Evolutionary conservation across 2,329 filamentous ascomycete species (phyloP).

Genomic region (Fonsecaea multimorphosa): DNA sequence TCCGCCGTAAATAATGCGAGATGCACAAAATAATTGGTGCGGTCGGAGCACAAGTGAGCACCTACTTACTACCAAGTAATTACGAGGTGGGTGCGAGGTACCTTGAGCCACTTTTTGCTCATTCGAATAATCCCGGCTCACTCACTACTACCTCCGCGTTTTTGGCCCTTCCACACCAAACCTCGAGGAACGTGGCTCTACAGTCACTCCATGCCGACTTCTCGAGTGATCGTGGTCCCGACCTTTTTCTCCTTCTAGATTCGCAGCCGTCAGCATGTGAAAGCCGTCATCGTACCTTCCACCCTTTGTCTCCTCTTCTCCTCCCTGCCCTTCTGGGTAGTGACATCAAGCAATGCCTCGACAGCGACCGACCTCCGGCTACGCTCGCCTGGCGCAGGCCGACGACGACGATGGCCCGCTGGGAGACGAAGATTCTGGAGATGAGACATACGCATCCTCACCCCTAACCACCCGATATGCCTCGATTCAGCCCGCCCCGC

Average conservation of each 20-base stretch:
- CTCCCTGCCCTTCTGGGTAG: not conserved
- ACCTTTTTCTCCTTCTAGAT: not conserved
- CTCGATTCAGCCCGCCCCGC: conserved; percentile 67
- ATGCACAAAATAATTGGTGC: conserved; percentile 1
- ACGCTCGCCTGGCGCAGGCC: conserved; percentile 82
- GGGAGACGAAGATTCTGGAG: conserved; percentile 72
- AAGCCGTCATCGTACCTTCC: not conserved
- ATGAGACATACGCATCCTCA: conserved; percentile 59
- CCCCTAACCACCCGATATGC: conserved; percentile 69
- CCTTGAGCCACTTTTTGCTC: no score
- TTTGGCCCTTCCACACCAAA: conserved; percentile 14
- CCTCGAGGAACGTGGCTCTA: conserved; percentile 19
- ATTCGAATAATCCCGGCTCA: conserved; percentile 3
- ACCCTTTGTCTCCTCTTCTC: not conserved
- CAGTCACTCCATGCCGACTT: conserved; percentile 2
- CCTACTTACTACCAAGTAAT: no score
- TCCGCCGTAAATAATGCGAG: not conserved
- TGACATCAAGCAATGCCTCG: conserved; percentile 62
- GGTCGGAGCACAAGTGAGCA: not conserved
- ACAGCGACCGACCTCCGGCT: conserved; percentile 76
- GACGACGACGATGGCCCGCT: conserved; percentile 65
- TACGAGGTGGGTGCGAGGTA: no score
- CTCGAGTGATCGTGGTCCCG: not conserved
- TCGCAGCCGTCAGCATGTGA: conserved; percentile 14
- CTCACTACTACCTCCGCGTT: not conserved